Conservation (phyloP, 2,329 filamentous ascomycete genomes). For the Calonectria crousiana region DNA sequence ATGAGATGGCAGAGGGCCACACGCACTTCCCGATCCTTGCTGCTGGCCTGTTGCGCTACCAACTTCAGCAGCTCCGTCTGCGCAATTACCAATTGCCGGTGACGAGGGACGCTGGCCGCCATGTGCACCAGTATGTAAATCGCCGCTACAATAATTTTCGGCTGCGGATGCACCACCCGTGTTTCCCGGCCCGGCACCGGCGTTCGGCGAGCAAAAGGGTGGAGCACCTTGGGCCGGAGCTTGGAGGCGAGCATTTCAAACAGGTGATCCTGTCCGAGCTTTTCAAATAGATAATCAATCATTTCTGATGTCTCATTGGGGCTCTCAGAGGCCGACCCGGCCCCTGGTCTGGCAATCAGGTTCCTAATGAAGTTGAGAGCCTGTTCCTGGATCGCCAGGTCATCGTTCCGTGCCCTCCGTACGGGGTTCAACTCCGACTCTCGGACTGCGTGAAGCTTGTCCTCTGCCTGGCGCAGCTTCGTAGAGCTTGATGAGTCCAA, state of each 20-base stretch:
- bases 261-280: constrained; percentile 80
- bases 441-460: constrained; percentile 64
- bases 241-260: constrained; percentile 87
- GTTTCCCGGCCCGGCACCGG: constrained; percentile 53
- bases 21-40: constrained; percentile 80
- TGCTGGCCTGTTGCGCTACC: constrained; percentile 79
- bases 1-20: constrained; percentile 85
- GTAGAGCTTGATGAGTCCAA: constrained; percentile 53
- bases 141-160: constrained; percentile 81
- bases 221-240: constrained; percentile 72
- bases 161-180: constrained; percentile 67
- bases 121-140: constrained; percentile 90
- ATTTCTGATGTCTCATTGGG: constrained; percentile 72
- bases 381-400: constrained; percentile 90
- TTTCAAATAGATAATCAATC: constrained; percentile 85
- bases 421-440: constrained; percentile 77
- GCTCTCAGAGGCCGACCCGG: constrained; percentile 63
- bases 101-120: constrained; percentile 82
- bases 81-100: constrained; percentile 81
- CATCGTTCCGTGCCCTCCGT: constrained; percentile 79
- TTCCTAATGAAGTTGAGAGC: constrained; percentile 91
- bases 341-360: constrained; percentile 74
- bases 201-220: constrained; percentile 62
- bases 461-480: constrained; percentile 62
- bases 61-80: constrained; percentile 82